phyloP scores from a whole-genome alignment of 2,329 filamentous ascomycete genomes.

The Calcarisporium arbuscula region DNA sequence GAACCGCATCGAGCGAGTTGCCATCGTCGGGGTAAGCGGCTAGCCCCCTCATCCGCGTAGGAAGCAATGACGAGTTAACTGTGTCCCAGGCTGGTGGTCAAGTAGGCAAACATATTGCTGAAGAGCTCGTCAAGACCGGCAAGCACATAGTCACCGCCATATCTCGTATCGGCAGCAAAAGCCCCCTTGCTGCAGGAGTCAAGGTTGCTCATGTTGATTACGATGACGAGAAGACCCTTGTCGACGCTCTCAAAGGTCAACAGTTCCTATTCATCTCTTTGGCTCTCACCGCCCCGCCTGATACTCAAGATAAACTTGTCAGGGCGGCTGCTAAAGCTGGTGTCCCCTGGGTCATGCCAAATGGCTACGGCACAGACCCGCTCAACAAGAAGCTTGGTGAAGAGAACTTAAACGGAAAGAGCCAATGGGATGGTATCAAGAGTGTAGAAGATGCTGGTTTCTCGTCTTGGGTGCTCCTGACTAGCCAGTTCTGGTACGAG shows the following conservation, averaged over 20 bases:
- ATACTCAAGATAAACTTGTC: slow-evolving; percentile 38
- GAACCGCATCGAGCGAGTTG: slow-evolving; percentile 37
- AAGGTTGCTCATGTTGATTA: slow-evolving; percentile 36
- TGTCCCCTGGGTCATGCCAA: slow-evolving; percentile 47
- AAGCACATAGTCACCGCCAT: slow-evolving; percentile 48
- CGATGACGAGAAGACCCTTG: slow-evolving; percentile 32
- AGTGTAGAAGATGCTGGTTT: slow-evolving; percentile 33
- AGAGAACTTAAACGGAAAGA: slow-evolving; percentile 21
- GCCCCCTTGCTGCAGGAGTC: slow-evolving; percentile 37
- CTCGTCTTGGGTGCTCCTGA: slow-evolving; percentile 41
- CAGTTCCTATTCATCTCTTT: slow-evolving; percentile 49
- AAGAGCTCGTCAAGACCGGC: slow-evolving; percentile 38
- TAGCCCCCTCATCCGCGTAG: too few relatives aligned
- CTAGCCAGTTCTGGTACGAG: slow-evolving; percentile 52
- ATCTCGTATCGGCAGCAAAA: slow-evolving; percentile 37
- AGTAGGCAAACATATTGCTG: slow-evolving; percentile 33
- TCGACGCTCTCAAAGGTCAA: slow-evolving; percentile 43
- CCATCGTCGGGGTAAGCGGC: slow-evolving; percentile 43
- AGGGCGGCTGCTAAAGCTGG: slow-evolving; percentile 44
- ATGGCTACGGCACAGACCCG: slow-evolving; percentile 31
- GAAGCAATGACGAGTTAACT: too few relatives aligned
- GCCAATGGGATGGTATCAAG: slow-evolving; percentile 20
- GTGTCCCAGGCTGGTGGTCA: slow-evolving; percentile 22
- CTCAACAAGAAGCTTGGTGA: slow-evolving; percentile 17
- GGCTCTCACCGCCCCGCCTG: slow-evolving; percentile 29